Evolutionary conservation across 148 eudicot species (phyloP).

Genomic region (Heliosperma pusillum): DNA sequence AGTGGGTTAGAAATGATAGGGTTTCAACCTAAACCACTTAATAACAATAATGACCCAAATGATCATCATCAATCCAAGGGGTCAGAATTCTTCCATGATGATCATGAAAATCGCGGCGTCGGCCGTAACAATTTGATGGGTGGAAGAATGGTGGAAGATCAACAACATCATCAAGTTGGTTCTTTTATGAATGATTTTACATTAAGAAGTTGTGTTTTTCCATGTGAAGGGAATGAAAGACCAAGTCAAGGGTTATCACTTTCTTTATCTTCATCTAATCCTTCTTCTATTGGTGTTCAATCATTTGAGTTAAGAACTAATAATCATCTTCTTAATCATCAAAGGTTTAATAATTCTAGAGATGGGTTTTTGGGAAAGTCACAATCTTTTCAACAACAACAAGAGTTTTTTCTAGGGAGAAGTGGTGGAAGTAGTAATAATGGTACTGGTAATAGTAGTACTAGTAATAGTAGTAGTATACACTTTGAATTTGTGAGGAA

Average conservation of each 20-base stretch:
- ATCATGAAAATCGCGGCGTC: background rate
- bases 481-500: constrained; percentile 41
- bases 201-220: constrained; percentile 53
- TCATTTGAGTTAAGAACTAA: constrained; percentile 60
- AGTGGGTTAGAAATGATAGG: constrained; percentile 60
- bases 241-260: constrained; percentile 93
- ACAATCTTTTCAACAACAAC: constrained; percentile 23
- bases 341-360: constrained; percentile 13
- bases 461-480: background rate
- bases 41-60: constrained; percentile 6
- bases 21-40: constrained; percentile 34
- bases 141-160: too few relatives aligned
- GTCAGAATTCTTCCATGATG: background rate
- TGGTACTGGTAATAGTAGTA: constrained; percentile 8
- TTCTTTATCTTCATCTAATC: constrained; percentile 66
- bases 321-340: constrained; percentile 2
- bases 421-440: constrained; percentile 5
- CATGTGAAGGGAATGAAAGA: constrained; percentile 83
- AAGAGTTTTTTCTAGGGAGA: constrained; percentile 33
- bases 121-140: background rate
- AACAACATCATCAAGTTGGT: background rate
- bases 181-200: constrained; percentile 41
- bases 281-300: constrained; percentile 66
- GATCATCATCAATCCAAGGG: constrained; percentile 8
- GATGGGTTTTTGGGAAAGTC: constrained; percentile 34